Conservation (phyloP, 208 protist species). For the Crithidia mellificae region DNA sequence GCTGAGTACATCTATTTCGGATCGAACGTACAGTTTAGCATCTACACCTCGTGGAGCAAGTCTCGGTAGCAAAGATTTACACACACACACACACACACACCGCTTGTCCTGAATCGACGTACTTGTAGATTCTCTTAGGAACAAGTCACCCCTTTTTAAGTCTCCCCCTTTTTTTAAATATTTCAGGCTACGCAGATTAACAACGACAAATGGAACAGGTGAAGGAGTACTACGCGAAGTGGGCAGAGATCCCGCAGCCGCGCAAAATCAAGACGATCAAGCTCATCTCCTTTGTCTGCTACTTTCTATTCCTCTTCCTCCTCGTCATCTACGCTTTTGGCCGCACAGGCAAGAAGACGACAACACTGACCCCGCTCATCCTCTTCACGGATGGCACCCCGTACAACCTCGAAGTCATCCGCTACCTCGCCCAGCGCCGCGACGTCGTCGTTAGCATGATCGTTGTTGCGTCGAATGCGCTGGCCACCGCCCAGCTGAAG, state of each 20-base stretch:
- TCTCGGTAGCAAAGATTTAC: no score
- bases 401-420: constrained; percentile 53
- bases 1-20: no score
- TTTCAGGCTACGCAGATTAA: no score
- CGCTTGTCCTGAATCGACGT: no score
- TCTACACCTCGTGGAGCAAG: no score
- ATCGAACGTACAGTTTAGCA: no score
- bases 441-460: constrained; percentile 66
- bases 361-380: constrained; percentile 33
- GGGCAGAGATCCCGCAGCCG: constrained; percentile 62
- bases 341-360: constrained; percentile 43
- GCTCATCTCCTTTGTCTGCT: constrained; percentile 53
- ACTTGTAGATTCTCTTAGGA: no score
- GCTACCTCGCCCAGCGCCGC: constrained; percentile 65
- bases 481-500: constrained; percentile 30
- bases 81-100: no score
- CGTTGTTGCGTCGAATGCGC: constrained; percentile 47
- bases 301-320: constrained; percentile 63
- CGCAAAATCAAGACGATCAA: constrained; percentile 68
- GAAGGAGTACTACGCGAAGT: constrained; percentile 39
- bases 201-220: constrained; percentile 41
- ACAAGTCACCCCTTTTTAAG: neutral
- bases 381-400: constrained; percentile 76
- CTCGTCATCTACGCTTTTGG: constrained; percentile 80
- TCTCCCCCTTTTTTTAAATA: neutral